Conservation (phyloP, 1,284 basidiomycete genomes). For the Ustilago shanxiensis region DNA sequence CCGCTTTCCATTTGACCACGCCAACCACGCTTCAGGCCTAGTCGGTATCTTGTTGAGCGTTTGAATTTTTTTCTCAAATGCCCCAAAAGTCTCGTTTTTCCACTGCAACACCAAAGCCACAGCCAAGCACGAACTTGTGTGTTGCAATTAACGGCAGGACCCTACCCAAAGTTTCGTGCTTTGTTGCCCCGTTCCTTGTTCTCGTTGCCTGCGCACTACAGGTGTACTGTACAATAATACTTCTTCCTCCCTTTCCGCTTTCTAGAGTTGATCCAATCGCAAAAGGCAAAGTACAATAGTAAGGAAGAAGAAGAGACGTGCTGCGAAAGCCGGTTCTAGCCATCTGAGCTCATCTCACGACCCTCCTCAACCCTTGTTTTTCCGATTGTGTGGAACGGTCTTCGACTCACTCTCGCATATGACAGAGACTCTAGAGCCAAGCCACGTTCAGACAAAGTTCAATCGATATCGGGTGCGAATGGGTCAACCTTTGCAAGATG, state of each 20-base stretch:
- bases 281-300: no score
- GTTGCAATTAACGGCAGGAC: no score
- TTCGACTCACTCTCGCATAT: background rate
- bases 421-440: background rate
- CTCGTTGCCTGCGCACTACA: background rate
- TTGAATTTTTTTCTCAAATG: background rate
- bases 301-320: background rate
- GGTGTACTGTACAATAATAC: no score
- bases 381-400: background rate
- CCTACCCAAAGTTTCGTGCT: slow-evolving; percentile 16
- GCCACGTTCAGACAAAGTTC: background rate
- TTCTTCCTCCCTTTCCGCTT: background rate
- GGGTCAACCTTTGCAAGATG: background rate
- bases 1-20: no score
- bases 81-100: slow-evolving; percentile 6
- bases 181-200: background rate
- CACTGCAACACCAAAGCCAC: background rate
- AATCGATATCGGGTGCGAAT: slow-evolving; percentile 7
- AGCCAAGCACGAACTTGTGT: background rate
- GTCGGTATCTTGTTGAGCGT: background rate
- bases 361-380: slow-evolving; percentile 8
- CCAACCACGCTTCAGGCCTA: no score
- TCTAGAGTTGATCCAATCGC: background rate
- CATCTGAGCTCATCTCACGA: slow-evolving; percentile 1
- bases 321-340: slow-evolving; percentile 11